Percentiles rank a stretch among this genome's conserved stretches.
Conservation (phyloP, 352 stramenopile species). For the Phytophthora tubulina region DNA sequence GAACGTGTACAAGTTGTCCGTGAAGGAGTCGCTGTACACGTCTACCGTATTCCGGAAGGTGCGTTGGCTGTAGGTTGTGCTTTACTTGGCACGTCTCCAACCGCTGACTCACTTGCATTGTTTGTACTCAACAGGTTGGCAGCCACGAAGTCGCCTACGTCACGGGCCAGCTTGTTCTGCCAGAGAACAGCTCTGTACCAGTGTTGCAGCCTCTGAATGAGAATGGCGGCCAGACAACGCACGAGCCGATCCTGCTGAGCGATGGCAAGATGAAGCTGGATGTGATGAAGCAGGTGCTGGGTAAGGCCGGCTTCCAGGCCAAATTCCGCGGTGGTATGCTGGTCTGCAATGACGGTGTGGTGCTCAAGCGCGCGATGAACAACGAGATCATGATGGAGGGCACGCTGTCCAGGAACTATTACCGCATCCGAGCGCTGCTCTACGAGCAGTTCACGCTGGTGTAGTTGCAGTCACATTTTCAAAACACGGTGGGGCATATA, state of each 20-base stretch:
- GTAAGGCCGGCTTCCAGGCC: slow-evolving; percentile 88
- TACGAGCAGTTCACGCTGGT: slow-evolving; percentile 92
- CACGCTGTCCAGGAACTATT: slow-evolving; percentile 87
- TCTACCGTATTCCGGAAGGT: slow-evolving; percentile 87
- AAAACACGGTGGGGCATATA: slow-evolving; percentile 18
- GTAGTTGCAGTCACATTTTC: slow-evolving; percentile 33
- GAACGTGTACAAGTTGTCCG: slow-evolving; percentile 90
- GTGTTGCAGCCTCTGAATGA: slow-evolving; percentile 70
- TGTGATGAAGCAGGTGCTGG: slow-evolving; percentile 90
- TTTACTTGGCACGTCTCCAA: neutral
- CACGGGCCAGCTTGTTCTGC: slow-evolving; percentile 72
- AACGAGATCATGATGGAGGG: slow-evolving; percentile 92
- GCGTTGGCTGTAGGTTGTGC: slow-evolving; percentile 6
- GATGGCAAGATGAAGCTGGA: slow-evolving; percentile 92
- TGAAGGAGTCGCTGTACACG: slow-evolving; percentile 90
- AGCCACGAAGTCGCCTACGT: slow-evolving; percentile 89
- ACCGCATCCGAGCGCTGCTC: slow-evolving; percentile 85
- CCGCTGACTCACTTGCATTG: slow-evolving; percentile 10
- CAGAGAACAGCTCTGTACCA: slow-evolving; percentile 77
- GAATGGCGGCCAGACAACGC: slow-evolving; percentile 46
- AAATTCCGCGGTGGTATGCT: slow-evolving; percentile 92
- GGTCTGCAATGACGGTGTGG: slow-evolving; percentile 89
- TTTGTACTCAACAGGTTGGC: slow-evolving; percentile 60
- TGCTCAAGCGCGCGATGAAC: slow-evolving; percentile 87
- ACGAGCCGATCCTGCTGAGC: slow-evolving; percentile 87